These are phyloP conservation scores for Pseudognaphalium luteoalbum DNA, from an alignment of 129 eudicot genomes.

Conservation along the genomic window DNA sequence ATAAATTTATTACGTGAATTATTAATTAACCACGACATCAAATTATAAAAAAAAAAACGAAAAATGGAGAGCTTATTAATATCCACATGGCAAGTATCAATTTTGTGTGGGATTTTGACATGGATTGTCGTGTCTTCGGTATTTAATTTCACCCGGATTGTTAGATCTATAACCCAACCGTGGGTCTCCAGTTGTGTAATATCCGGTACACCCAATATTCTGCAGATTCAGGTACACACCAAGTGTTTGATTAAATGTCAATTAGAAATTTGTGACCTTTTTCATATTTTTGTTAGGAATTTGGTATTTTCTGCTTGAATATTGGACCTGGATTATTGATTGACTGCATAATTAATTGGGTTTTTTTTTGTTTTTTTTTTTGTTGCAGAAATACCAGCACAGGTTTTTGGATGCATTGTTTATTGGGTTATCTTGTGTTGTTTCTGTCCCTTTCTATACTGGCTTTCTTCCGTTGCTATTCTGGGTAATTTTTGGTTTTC, in stretches of 20 bases:
- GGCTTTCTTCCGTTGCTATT: conserved; percentile 92
- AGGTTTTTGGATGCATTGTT: conserved; percentile 66
- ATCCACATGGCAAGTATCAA: conserved; percentile 64
- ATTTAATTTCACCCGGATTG: conserved; percentile 53
- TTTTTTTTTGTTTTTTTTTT: conserved; percentile 30
- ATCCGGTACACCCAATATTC: conserved; percentile 50
- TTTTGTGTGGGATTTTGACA: conserved; percentile 54
- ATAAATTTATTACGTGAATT: background rate
- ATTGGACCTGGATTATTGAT: conserved; percentile 1
- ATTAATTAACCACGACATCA: background rate
- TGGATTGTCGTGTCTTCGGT: conserved; percentile 72
- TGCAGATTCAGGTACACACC: conserved; percentile 78
- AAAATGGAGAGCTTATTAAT: conserved; percentile 30
- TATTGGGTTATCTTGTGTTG: conserved; percentile 76
- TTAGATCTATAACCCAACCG: conserved; percentile 77
- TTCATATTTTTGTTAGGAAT: background rate
- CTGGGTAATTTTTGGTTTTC: conserved; percentile 58
- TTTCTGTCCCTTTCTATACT: conserved; percentile 97
- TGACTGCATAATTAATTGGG: conserved; percentile 23
- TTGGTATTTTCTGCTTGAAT: no score
- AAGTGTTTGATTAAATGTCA: conserved; percentile 27
- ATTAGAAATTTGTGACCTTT: conserved; percentile 9
- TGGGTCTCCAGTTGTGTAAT: conserved; percentile 56
- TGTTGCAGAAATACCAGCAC: conserved; percentile 80
- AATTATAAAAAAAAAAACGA: no score